Evolutionary conservation across 768 basidiomycete species (phyloP), one percentile per base, ranked within the genome.

Genomic region (Sporobolomyces roseus): DNA sequence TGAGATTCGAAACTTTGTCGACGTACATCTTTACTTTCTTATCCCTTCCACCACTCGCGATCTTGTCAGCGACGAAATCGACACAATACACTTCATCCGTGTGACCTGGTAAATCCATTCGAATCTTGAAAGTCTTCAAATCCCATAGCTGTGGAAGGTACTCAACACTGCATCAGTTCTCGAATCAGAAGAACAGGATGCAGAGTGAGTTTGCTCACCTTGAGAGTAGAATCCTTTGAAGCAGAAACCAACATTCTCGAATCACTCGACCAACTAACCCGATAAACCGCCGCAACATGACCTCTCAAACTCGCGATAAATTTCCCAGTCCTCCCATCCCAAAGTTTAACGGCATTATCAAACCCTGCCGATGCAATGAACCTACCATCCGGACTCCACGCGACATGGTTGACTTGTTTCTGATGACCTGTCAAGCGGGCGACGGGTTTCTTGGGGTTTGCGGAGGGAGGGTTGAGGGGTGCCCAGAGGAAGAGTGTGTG

Each of bases 41-140:
- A 80, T 98, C 94, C 50, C 89, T 81, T 19, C 94, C 94, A n/a
- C 93, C 94, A 77, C 91, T 94, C 72, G 96, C 92, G n/a, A 97
- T 85, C 78, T 99, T 99, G 81, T 99, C 94, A 1, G 93, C 93
- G 2, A 99, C 93, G 77, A 96, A 99, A 79, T 98, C 94, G 21
- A 99, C 94, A 76, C 94, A 97, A 80, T 97, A 98, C 41, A 99
- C 93, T 78, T 99, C 94, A 74, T 99, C 94, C 2, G 89, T 90
- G 77, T 99, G 94, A 25, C 94, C 94, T 0, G 93, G 91, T 23
- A 99, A 85, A 78, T 99, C 94, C 10, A 84, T 86, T 77, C 91
- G 89, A 70, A 99, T 86, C 80, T 99, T 98, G 79, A 90, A 91
- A 9, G 92, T 97, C 78, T 91, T 93, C 63, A 98, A 82, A 78